Conservation (phyloP, 2,329 filamentous ascomycete species). For the Aschersonia sp. region DNA sequence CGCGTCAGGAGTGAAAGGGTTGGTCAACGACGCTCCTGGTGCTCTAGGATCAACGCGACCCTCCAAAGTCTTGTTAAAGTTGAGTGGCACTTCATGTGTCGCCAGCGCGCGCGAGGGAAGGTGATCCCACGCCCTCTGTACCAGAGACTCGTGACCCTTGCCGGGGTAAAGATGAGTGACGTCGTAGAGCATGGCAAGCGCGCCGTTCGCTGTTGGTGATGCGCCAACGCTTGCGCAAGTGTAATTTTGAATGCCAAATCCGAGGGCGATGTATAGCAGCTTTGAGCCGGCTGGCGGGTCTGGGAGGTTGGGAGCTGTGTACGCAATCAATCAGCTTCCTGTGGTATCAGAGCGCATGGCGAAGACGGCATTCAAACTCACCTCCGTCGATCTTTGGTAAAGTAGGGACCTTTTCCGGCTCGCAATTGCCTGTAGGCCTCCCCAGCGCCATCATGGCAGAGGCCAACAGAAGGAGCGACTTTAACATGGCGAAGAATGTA, state of each 20-base stretch:
- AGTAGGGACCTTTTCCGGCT: too few relatives aligned
- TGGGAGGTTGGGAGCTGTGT: conserved; percentile 27
- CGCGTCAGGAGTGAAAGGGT: conserved; percentile 28
- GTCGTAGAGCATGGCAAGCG: conserved; percentile 47
- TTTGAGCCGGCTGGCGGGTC: conserved; percentile 20
- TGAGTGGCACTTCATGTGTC: conserved; percentile 30
- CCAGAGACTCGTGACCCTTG: conserved; percentile 21
- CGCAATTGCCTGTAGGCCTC: conserved; percentile 9
- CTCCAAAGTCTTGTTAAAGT: conserved; percentile 19
- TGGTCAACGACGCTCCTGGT: conserved; percentile 26
- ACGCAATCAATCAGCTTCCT: too few relatives aligned
- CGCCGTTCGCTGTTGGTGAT: conserved; percentile 29
- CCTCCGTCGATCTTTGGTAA: background rate
- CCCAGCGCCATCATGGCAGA: conserved; percentile 17
- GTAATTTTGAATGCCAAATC: conserved; percentile 57
- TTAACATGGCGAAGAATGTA: background rate
- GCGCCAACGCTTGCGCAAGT: conserved; percentile 32
- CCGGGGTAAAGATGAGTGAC: conserved; percentile 35
- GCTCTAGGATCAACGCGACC: conserved; percentile 13
- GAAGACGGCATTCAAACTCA: background rate
- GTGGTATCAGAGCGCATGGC: too few relatives aligned
- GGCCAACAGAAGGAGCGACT: background rate
- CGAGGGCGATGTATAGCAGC: conserved; percentile 42
- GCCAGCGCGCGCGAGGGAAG: conserved; percentile 27
- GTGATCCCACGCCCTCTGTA: conserved; percentile 19